A percentile compares a stretch with the other conserved stretches of the same genome.
These are phyloP conservation scores for Ogataea chonburiensis DNA, from an alignment of 805 yeast species.

Conservation along the genomic window DNA sequence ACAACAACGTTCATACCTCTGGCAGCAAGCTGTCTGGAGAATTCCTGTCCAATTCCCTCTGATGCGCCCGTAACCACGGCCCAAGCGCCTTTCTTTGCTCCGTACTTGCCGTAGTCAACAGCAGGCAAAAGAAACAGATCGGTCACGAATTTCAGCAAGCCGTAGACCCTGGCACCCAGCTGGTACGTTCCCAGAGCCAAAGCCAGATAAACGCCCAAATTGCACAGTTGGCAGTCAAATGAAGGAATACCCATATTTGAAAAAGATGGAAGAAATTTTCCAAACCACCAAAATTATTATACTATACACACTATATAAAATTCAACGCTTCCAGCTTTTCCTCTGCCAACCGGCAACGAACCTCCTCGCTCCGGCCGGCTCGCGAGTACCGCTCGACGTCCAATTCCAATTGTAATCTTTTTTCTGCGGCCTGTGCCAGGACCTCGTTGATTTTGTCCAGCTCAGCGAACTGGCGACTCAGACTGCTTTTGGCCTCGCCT, in stretches of 20 bases:
- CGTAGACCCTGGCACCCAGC: conserved; percentile 48
- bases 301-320: conserved; percentile 29
- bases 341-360: conserved; percentile 29
- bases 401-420: conserved; percentile 27
- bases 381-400: conserved; percentile 30
- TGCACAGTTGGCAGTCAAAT: conserved; percentile 6
- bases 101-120: conserved; percentile 62
- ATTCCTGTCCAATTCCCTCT: conserved; percentile 96
- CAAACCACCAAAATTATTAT: neutral
- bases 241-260: conserved; percentile 1
- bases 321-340: conserved; percentile 53
- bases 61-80: conserved; percentile 98
- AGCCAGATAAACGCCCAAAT: conserved; percentile 36
- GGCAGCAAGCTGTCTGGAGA: conserved; percentile 77
- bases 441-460: conserved; percentile 24
- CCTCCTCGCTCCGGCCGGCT: conserved; percentile 27
- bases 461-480: conserved; percentile 24
- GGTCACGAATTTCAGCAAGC: conserved; percentile 50
- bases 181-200: conserved; percentile 65
- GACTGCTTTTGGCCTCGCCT: conserved; percentile 20
- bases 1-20: conserved; percentile 81
- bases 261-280: neutral
- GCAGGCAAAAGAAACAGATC: conserved; percentile 67
- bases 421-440: conserved; percentile 16
- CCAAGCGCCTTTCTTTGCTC: conserved; percentile 75